Conservation (phyloP, 495 filamentous ascomycete genomes). For the Penicillium odoratum region DNA sequence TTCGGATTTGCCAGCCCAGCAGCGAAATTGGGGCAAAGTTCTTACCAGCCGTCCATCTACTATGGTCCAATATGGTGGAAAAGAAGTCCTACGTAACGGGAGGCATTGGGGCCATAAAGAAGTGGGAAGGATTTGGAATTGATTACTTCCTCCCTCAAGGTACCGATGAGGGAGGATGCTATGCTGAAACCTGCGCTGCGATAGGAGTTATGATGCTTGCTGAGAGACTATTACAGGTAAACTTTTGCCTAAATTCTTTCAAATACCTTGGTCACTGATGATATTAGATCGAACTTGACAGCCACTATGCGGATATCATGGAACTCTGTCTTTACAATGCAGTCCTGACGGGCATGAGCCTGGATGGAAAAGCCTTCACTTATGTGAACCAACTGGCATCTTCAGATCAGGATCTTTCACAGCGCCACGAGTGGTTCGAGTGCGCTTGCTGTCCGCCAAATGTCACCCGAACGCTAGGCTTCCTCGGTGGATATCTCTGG, state of each 20-base stretch:
- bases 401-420: constrained; percentile 43
- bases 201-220: constrained; percentile 63
- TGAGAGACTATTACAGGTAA: constrained; percentile 50
- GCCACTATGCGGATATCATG: constrained; percentile 57
- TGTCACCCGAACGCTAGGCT: constrained; percentile 51
- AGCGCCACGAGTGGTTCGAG: constrained; percentile 52
- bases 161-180: constrained; percentile 60
- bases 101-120: constrained; percentile 57
- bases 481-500: constrained; percentile 57
- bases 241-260: background rate
- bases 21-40: constrained; percentile 23
- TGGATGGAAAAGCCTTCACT: constrained; percentile 47
- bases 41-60: constrained; percentile 34
- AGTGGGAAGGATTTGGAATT: constrained; percentile 63
- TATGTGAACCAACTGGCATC: constrained; percentile 60
- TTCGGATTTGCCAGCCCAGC: constrained; percentile 26
- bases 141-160: constrained; percentile 58
- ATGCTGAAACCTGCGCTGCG: constrained; percentile 60
- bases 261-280: background rate
- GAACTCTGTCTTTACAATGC: constrained; percentile 62
- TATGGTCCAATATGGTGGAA: constrained; percentile 60
- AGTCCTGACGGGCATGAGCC: constrained; percentile 52
- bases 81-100: constrained; percentile 62
- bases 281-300: constrained; percentile 48
- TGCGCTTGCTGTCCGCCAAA: constrained; percentile 61